phyloP scores from a whole-genome alignment of 805 yeast species.

The Danielia oregonensis region DNA sequence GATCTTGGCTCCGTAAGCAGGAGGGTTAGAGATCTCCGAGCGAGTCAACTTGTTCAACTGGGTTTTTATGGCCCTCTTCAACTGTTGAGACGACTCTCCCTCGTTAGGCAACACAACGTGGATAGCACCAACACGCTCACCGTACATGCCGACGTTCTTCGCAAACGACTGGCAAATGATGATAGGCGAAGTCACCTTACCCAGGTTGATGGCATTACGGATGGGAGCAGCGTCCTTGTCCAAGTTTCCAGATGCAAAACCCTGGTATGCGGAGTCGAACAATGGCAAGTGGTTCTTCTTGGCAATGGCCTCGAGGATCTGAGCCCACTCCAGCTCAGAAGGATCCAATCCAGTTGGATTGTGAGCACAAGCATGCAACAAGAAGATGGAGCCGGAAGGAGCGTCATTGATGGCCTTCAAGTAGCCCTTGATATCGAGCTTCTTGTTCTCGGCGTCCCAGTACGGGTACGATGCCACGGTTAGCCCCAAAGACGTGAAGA shows the following conservation, averaged over 20 bases:
- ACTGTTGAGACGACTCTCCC: background rate
- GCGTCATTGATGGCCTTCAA: slow-evolving; percentile 60
- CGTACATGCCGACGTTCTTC: slow-evolving; percentile 94
- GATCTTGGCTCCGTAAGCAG: slow-evolving; percentile 92
- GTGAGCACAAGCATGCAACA: slow-evolving; percentile 95
- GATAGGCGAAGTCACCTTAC: slow-evolving; percentile 44
- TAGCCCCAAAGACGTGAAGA: slow-evolving; percentile 70
- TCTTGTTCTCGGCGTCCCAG: slow-evolving; percentile 72
- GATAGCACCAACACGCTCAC: slow-evolving; percentile 95
- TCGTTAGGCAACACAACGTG: slow-evolving; percentile 58
- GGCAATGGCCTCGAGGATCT: slow-evolving; percentile 61
- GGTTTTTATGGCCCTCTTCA: slow-evolving; percentile 43
- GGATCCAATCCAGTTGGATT: slow-evolving; percentile 98
- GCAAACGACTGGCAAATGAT: slow-evolving; percentile 93
- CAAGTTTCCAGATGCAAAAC: slow-evolving; percentile 88
- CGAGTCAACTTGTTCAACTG: slow-evolving; percentile 76
- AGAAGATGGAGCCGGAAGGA: slow-evolving; percentile 69
- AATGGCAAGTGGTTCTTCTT: slow-evolving; percentile 67
- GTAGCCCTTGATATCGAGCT: slow-evolving; percentile 69
- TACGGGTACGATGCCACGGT: slow-evolving; percentile 73
- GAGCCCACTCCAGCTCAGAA: slow-evolving; percentile 71
- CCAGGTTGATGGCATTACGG: slow-evolving; percentile 51
- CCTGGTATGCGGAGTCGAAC: slow-evolving; percentile 96
- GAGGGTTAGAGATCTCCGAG: slow-evolving; percentile 89
- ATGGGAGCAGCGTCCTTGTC: slow-evolving; percentile 82